Evolutionary conservation across 352 stramenopile species (phyloP).

Genomic region (Pythium aristosporum): DNA sequence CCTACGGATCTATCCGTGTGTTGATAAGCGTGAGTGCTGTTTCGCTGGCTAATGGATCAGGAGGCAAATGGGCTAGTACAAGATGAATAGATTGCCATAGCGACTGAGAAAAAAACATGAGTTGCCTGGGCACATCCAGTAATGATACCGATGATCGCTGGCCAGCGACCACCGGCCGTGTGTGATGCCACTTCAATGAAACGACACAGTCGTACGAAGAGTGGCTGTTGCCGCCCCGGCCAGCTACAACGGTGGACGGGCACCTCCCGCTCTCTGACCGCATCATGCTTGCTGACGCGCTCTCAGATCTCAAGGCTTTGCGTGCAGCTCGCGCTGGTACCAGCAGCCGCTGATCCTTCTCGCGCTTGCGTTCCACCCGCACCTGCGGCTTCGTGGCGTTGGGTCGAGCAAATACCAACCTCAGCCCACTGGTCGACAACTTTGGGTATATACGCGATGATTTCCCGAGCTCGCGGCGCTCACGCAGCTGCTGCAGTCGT

Average conservation of each 20-base stretch:
- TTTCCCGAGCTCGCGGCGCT: conserved; percentile 60
- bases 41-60: conserved; percentile 3
- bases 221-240: too few relatives aligned
- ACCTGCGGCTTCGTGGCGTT: conserved; percentile 41
- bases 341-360: conserved; percentile 71
- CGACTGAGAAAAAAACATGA: too few relatives aligned
- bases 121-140: too few relatives aligned
- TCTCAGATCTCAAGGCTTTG: conserved; percentile 56
- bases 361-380: conserved; percentile 57
- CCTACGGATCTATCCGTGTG: conserved; percentile 3
- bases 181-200: too few relatives aligned
- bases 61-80: too few relatives aligned
- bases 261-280: conserved; percentile 23
- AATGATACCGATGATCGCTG: too few relatives aligned
- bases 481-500: conserved; percentile 57
- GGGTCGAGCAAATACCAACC: conserved; percentile 44
- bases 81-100: too few relatives aligned
- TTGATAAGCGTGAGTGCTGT: conserved; percentile 16
- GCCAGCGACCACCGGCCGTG: too few relatives aligned
- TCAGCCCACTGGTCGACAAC: conserved; percentile 52
- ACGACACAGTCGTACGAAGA: too few relatives aligned
- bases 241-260: conserved; percentile 18
- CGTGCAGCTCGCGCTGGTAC: conserved; percentile 50
- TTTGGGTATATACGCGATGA: conserved; percentile 72
- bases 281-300: conserved; percentile 37